Conservation (phyloP, 768 basidiomycete genomes). For the Podaxis rugospora region DNA sequence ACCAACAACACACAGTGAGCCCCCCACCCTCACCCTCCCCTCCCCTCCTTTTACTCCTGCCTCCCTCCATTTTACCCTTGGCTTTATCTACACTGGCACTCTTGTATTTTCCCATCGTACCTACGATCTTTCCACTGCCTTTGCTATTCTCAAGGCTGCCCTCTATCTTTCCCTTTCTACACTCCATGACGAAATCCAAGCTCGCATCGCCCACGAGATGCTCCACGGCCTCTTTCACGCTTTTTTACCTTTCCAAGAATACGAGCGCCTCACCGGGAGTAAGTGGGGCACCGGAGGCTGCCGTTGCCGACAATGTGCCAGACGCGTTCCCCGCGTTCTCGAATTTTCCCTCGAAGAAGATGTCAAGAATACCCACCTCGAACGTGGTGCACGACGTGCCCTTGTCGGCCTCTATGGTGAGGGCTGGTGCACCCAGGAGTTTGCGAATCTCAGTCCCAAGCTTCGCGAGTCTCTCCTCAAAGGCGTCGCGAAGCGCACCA, state of each 20-base stretch:
- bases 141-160: slow-evolving; percentile 83
- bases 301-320: slow-evolving; percentile 77
- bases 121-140: slow-evolving; percentile 89
- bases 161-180: slow-evolving; percentile 71
- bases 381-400: slow-evolving; percentile 67
- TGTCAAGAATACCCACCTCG: slow-evolving; percentile 67
- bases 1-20: slow-evolving; percentile 30
- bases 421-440: slow-evolving; percentile 83
- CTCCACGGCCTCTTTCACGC: slow-evolving; percentile 87
- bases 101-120: slow-evolving; percentile 89
- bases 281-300: slow-evolving; percentile 85
- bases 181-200: slow-evolving; percentile 77
- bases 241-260: slow-evolving; percentile 73
- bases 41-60: slow-evolving; percentile 95
- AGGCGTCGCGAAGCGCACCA: slow-evolving; percentile 67
- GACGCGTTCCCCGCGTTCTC: slow-evolving; percentile 77
- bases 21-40: slow-evolving; percentile 65
- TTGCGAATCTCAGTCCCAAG: slow-evolving; percentile 64
- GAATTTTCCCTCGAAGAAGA: slow-evolving; percentile 77
- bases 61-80: slow-evolving; percentile 89
- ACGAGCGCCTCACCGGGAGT: slow-evolving; percentile 67
- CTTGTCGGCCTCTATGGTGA: slow-evolving; percentile 84
- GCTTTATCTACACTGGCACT: slow-evolving; percentile 93
- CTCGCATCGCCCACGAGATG: slow-evolving; percentile 83
- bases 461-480: slow-evolving; percentile 66